These are phyloP conservation scores for Monilinia fructigena DNA, from an alignment of 2,329 filamentous ascomycete species.

Conservation along the genomic window DNA sequence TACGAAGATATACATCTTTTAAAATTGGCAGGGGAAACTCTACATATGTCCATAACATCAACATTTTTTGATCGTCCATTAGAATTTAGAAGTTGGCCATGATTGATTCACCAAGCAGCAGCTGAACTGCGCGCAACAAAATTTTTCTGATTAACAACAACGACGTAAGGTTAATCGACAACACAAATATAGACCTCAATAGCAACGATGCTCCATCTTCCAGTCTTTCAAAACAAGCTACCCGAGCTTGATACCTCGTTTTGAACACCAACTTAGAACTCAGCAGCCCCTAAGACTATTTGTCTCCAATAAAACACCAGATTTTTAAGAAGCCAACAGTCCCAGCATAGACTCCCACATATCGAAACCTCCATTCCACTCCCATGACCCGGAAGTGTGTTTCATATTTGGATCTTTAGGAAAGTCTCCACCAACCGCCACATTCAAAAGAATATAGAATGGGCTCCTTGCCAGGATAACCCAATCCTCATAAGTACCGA, in stretches of 20 bases:
- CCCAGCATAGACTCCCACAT: constrained; percentile 30
- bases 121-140: background rate
- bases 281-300: background rate
- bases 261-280: background rate
- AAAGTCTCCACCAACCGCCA: constrained; percentile 32
- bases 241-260: background rate
- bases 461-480: constrained; percentile 20
- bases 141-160: background rate
- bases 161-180: background rate
- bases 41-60: background rate
- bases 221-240: background rate
- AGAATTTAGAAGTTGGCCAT: background rate
- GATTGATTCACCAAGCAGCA: background rate
- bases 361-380: constrained; percentile 33
- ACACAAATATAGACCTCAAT: background rate
- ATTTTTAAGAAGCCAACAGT: background rate
- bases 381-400: constrained; percentile 26
- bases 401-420: constrained; percentile 24
- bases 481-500: constrained; percentile 28
- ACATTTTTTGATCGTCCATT: background rate
- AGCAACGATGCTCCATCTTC: background rate
- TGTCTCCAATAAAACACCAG: background rate
- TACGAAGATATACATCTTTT: too few species aligned
- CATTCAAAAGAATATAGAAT: constrained; percentile 31
- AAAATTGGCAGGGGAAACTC: too few species aligned